Conservation (phyloP, 345 rosid species). For the Gossypium sturtianum region DNA sequence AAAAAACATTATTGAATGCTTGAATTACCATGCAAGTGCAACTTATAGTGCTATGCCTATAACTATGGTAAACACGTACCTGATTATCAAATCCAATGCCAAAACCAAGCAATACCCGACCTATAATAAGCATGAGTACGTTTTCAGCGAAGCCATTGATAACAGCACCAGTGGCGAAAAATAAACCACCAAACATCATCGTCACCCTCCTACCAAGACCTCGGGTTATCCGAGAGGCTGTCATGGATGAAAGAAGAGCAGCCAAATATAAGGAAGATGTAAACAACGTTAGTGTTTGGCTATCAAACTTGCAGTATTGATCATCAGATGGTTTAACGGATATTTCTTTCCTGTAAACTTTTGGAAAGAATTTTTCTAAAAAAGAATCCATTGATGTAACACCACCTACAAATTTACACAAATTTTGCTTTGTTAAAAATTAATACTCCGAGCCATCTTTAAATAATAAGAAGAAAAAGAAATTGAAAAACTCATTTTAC, state of each 20-base stretch:
- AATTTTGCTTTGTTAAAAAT: neutral
- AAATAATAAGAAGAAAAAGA: too few species aligned
- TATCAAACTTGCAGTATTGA: constrained; percentile 74
- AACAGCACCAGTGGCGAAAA: constrained; percentile 71
- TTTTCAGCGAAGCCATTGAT: constrained; percentile 63
- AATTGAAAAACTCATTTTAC: constrained; percentile 21
- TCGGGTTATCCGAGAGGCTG: constrained; percentile 68
- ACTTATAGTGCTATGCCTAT: too few species aligned
- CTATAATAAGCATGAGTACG: constrained; percentile 78
- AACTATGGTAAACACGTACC: constrained; percentile 26
- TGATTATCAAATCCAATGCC: constrained; percentile 97
- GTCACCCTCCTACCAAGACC: constrained; percentile 62
- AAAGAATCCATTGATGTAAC: constrained; percentile 52
- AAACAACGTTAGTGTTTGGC: constrained; percentile 67
- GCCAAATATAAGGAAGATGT: constrained; percentile 78
- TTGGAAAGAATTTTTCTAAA: constrained; percentile 56
- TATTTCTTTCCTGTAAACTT: constrained; percentile 49
- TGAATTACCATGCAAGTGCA: too few species aligned
- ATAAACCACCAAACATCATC: constrained; percentile 80
- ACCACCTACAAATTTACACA: constrained; percentile 43
- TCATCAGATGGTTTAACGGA: constrained; percentile 28
- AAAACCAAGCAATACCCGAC: constrained; percentile 80
- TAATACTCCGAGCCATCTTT: neutral
- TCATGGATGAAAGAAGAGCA: constrained; percentile 42
- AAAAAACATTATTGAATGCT: neutral